Evolutionary conservation across 2,329 filamentous ascomycete species (phyloP), one percentile per base, ranked within the genome.

Genomic region (Sphaerostilbella broomeana): DNA sequence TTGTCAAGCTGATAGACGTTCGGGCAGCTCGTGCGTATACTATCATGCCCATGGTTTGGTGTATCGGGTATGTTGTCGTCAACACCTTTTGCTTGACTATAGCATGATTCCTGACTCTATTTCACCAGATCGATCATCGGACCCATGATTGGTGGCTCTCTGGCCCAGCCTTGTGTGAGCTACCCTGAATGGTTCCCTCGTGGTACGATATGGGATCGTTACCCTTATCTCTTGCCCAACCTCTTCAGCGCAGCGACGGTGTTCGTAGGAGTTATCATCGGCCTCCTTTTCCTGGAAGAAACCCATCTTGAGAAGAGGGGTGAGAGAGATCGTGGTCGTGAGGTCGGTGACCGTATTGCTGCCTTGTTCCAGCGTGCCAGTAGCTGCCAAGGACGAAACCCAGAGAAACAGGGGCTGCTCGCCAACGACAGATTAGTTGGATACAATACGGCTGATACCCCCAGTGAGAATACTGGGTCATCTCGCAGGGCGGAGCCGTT

Each of bases 41-140:
- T 10, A 89, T 97, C 51, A 95, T 98, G 88, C 92, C 92, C 6
- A 87, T 95, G 59, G 86, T 97, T 18, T 98, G 92, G 92, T 95
- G 89, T 58, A 74, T 98, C 56, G 92, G 92, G 72, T 86, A 69
- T 65, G 71, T 65, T 12, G 7, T 15, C 27, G 12, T 20, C 12
- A 25, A 3, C 29, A 19, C 12, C 4, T 20, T 1, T 8, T 27
- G 15, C 7, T 28, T 11, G 4, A 13, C 17, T 33, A 17, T 10
- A 12, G 5, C 32, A 17, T 9, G 15, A 12, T 21, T 36, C 40
- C 56, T 61, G 47, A 59, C 52, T 43, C 6, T 5, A n/a, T 13
- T n/a, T 36, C n/a, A 50, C 42, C 53, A 86, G 83, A 52, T 95
- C 90, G 19, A 95, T 97, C 53, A 73, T 95, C 51, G 92, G 92